Base-by-base conservation (phyloP, 106 monocot species). In the Allium sativum region DNA sequence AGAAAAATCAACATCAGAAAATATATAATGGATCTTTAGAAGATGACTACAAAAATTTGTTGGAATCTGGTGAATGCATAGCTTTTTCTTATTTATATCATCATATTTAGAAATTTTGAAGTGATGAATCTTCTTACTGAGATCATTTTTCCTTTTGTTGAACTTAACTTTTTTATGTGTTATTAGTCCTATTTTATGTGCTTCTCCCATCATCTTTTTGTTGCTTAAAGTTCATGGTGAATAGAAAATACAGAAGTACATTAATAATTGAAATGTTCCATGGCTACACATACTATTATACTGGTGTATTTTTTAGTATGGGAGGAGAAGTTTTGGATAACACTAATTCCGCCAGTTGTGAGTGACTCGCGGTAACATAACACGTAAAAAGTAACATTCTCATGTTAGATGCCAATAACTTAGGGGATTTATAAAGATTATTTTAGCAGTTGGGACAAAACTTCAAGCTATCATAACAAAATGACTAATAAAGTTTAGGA, bases 401-500 rank as follows among this genome's bases (percentile, higher is more conserved):
- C 31, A 31, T 31, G 31, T 31, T 31, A 3, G 31, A 31, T 31
- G 31, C 31, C 5, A 31, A 31, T 2, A 31, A 0, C 31, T 31
- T 31, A 1, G 2, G 5, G 31, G 4, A 31, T 31, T 31, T 31
- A 17, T 65, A 68, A 72, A 95, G 94, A 72, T 84, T 61, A 76
- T 83, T 31, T 73, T 90, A 62, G 81, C 84, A 41, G 86, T 95
- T 70, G 94, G 94, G 7, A 89, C 94, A 61, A 89, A 95, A 67
- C 66, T 95, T 47, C 89, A 90, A 70, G 94, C 86, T 48, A 95
- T 95, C 41, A 90, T 95, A 56, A 61, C 86, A 65, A 48, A 63
- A 95, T 95, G 94, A 89, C 94, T 47, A 56, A 86, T 69, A 83
- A 86, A 50, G 89, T 95, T 18, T 61, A 78, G 58, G 85, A 95